Evolutionary conservation across 202 grass and related monocot genomes (phyloP), one percentile per base, ranked within the genome.

Genomic region (Zizania palustris): DNA sequence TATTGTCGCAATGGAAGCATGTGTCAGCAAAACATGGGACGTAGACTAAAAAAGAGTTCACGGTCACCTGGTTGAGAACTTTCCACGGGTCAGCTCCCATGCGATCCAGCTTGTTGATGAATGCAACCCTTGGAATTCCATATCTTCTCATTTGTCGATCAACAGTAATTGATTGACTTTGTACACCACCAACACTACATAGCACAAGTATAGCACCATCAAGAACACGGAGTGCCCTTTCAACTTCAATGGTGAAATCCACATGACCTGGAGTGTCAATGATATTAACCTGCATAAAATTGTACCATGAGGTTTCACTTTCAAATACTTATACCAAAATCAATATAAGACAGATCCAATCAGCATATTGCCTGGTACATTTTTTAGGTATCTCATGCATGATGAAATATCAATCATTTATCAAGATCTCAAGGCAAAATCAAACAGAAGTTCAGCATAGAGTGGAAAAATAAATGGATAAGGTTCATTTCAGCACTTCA

Each of bases 61-160:
- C 59, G 61, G 60, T 78, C 63, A 94, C 95, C 89, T 98, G 95
- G 71, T 75, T 90, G 71, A 97, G 88, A 90, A 97, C 94, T 81
- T 86, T 97, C 91, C 94, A 93, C 46, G 94, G 94, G 92, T 97
- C 94, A 58, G 91, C 94, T 67, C 94, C 94, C 95, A 98, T 98
- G 40, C 95, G 85, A 53, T 98, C 95, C 68, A 93, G 92, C 75
- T 98, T 98, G 80, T 98, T 98, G 65, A 95, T 95, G 68, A 98
- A 98, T 57, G 95, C 91, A 60, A 98, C 76, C 78, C 95, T 98
- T 78, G 95, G 91, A 72, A 98, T 90, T 77, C 89, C 91, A 65
- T 98, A 95, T 88, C 91, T 86, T 83, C 90, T 94, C 95, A 95
- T 98, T 80, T 98, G 95, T 35, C 95, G 87, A 84, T 98, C 95